Conservation (phyloP, 73 alveolate genomes). For the Paramecium biaurelia region DNA sequence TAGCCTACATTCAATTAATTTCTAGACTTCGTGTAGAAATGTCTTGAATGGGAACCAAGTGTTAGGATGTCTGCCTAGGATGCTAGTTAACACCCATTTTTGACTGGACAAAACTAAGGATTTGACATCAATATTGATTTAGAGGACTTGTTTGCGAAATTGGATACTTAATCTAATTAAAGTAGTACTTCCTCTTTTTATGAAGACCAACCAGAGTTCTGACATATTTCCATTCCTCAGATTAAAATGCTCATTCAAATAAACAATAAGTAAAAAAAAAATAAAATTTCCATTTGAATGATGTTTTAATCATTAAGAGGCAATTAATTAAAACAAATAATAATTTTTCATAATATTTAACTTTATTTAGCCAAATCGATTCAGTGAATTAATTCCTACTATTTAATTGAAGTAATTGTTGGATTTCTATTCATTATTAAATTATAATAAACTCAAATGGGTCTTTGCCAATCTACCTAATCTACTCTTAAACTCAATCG, state of each 20-base stretch:
- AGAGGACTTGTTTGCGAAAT: background rate
- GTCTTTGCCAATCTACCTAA: conserved; percentile 6
- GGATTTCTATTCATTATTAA: background rate
- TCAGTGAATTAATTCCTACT: background rate
- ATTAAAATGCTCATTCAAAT: background rate
- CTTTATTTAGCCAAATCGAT: background rate
- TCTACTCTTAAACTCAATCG: background rate
- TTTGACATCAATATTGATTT: background rate
- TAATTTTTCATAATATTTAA: background rate
- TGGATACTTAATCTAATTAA: conserved; percentile 42
- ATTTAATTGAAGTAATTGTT: background rate
- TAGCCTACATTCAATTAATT: conserved; percentile 32
- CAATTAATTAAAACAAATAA: background rate
- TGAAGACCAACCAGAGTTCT: conserved; percentile 14
- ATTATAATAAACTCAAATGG: background rate
- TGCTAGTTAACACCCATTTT: conserved; percentile 51
- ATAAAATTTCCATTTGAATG: conserved; percentile 30
- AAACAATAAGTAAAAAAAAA: conserved; percentile 8
- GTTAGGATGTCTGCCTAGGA: conserved; percentile 53
- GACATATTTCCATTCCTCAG: conserved; percentile 34
- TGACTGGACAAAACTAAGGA: conserved; percentile 18
- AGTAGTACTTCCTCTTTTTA: conserved; percentile 56
- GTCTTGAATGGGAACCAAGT: conserved; percentile 55
- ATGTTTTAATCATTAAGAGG: conserved; percentile 37
- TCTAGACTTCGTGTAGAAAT: conserved; percentile 51